Conservation (phyloP, 2,329 filamentous ascomycete genomes). For the Venturia asperata region DNA sequence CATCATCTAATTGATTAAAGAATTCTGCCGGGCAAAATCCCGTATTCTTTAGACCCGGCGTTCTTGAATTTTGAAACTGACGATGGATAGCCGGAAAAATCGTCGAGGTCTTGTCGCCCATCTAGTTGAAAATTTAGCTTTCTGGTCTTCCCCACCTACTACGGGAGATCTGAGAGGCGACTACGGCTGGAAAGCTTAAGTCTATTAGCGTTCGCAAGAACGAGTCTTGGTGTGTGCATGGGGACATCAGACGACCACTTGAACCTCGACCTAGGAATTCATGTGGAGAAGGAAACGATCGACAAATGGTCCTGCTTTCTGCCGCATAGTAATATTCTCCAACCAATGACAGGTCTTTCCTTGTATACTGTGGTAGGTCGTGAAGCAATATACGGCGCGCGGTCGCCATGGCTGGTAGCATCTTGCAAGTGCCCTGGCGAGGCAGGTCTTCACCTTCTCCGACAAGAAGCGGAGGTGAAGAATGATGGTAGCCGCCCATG, state of each 20-base stretch:
- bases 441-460: neutral
- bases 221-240: neutral
- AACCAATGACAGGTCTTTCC: neutral
- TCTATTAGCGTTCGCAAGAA: neutral
- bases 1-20: neutral
- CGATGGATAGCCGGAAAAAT: neutral
- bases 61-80: neutral
- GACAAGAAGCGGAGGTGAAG: neutral
- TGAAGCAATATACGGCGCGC: neutral
- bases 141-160: neutral
- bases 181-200: neutral
- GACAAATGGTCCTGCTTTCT: neutral
- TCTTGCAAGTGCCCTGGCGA: neutral
- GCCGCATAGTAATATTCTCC: neutral
- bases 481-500: neutral
- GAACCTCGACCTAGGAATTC: neutral
- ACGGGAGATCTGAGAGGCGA: neutral
- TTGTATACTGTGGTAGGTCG: neutral
- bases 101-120: too few species aligned
- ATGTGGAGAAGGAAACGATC: slow-evolving; percentile 1
- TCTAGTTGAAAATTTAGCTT: neutral
- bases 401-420: neutral
- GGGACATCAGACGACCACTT: neutral
- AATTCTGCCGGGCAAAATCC: neutral
- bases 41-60: neutral